phyloP scores from a whole-genome alignment of 371 early-diverging fungal species.

The Synchytrium microbalum region DNA sequence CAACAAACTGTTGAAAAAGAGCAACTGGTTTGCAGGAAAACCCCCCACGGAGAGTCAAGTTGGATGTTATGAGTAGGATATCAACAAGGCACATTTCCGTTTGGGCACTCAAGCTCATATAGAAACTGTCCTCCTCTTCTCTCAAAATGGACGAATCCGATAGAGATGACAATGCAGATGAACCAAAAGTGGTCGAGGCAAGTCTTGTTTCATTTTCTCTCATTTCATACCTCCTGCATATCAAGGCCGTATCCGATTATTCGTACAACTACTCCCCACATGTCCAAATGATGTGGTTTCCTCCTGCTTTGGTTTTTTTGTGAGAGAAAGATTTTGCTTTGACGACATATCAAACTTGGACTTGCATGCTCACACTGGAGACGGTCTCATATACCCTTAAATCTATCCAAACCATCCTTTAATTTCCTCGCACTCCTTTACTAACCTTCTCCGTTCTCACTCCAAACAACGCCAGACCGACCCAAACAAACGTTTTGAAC shows the following conservation, averaged over 20 bases:
- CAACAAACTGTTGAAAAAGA: no score
- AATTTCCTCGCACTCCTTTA: neutral
- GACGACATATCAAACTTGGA: neutral
- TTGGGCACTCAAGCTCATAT: no score
- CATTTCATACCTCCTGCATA: neutral
- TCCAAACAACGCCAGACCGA: constrained; percentile 35
- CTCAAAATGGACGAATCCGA: neutral
- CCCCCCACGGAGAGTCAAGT: no score
- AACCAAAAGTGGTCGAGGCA: constrained; percentile 7
- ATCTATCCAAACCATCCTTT: neutral
- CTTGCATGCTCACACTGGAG: neutral
- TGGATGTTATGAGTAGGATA: no score
- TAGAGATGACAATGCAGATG: constrained; percentile 2
- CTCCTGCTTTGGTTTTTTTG: neutral
- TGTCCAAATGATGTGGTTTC: neutral
- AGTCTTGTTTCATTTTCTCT: neutral
- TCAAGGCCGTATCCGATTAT: neutral
- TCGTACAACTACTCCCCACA: no score
- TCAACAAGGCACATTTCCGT: no score
- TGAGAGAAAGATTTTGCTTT: neutral
- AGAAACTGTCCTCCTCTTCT: no score
- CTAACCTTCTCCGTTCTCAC: neutral
- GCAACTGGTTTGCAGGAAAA: no score
- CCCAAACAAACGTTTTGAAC: constrained; percentile 62
- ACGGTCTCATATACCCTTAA: neutral